Percentiles rank a stretch among this genome's conserved stretches.
Conservation (phyloP, 306 rosid genomes). For the Oemleria cerasiformis region DNA sequence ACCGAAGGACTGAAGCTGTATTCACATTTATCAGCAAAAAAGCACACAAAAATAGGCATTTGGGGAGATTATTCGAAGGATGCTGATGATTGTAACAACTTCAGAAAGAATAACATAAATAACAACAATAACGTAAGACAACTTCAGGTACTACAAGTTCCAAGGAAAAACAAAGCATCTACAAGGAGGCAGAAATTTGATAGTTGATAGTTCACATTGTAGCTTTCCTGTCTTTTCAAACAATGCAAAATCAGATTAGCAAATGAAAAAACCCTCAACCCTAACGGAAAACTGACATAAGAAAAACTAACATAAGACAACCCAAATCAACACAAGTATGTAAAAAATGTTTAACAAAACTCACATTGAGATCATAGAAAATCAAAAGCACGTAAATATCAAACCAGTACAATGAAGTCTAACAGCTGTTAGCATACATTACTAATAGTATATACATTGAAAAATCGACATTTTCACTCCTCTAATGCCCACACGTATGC, state of each 20-base stretch:
- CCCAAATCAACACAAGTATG: neutral
- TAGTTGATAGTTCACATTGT: neutral
- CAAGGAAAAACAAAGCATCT: neutral
- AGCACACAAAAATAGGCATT: too few relatives aligned
- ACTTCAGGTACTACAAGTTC: too few relatives aligned
- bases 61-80: neutral
- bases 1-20: too few relatives aligned
- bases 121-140: too few relatives aligned
- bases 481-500: neutral
- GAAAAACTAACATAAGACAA: neutral
- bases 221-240: neutral
- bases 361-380: neutral
- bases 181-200: neutral
- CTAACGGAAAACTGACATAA: neutral
- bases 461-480: neutral
- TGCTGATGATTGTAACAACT: neutral
- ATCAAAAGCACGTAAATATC: neutral
- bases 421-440: neutral
- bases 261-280: neutral
- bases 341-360: neutral
- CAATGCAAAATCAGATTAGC: neutral
- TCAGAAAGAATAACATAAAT: neutral
- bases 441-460: neutral
- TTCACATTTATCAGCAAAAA: neutral
- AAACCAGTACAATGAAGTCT: neutral